Evolutionary conservation across 129 eudicot species (phyloP).

Genomic region (Centella asiatica): DNA sequence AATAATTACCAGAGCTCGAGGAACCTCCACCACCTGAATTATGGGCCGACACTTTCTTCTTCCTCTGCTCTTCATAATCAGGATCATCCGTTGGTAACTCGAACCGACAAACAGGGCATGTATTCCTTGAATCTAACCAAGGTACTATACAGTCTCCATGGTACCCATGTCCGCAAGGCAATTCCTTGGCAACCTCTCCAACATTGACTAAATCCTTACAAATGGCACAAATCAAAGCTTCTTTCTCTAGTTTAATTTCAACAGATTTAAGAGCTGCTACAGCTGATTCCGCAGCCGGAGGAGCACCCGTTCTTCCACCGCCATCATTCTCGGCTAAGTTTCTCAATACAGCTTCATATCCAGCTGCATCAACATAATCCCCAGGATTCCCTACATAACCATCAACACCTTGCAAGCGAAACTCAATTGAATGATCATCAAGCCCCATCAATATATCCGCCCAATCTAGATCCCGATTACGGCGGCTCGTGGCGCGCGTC

Average conservation of each 20-base stretch:
- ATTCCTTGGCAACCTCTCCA: slow-evolving; percentile 49
- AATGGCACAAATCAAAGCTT: slow-evolving; percentile 40
- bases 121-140: slow-evolving; percentile 63
- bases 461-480: slow-evolving; percentile 36
- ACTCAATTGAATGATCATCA: slow-evolving; percentile 39
- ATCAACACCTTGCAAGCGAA: slow-evolving; percentile 50
- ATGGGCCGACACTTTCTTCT: slow-evolving; percentile 24
- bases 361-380: slow-evolving; percentile 70
- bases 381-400: slow-evolving; percentile 76
- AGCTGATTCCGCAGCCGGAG: slow-evolving; percentile 68
- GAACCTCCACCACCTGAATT: slow-evolving; percentile 10
- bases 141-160: slow-evolving; percentile 75
- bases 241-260: slow-evolving; percentile 28
- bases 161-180: slow-evolving; percentile 72
- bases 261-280: slow-evolving; percentile 35
- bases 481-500: not conserved
- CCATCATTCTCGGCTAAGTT: slow-evolving; percentile 70
- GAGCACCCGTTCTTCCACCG: slow-evolving; percentile 63
- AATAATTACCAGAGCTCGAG: slow-evolving; percentile 14
- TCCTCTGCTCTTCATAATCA: slow-evolving; percentile 63
- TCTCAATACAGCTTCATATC: slow-evolving; percentile 57
- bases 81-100: slow-evolving; percentile 73
- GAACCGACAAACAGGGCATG: slow-evolving; percentile 78
- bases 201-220: slow-evolving; percentile 59
- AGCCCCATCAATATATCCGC: slow-evolving; percentile 72